Conservation (phyloP, 768 basidiomycete species). For the Leccinum broughii region DNA sequence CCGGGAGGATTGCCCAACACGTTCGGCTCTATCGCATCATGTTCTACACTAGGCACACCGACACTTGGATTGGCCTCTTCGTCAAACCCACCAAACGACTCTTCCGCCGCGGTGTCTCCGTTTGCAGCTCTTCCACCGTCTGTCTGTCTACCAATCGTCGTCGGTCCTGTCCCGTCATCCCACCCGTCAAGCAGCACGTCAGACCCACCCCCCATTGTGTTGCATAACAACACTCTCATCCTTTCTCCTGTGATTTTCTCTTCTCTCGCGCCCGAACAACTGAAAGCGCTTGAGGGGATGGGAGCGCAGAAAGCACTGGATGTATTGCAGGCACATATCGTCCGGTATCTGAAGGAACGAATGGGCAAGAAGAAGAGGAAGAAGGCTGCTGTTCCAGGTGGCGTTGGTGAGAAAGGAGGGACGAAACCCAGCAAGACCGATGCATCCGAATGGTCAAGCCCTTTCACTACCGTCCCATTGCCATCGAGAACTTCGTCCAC, state of each 20-base stretch:
- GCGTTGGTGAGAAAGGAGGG: conserved; percentile 41
- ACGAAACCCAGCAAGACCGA: conserved; percentile 40
- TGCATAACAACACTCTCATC: conserved; percentile 82
- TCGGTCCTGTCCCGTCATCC: conserved; percentile 69
- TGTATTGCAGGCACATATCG: conserved; percentile 82
- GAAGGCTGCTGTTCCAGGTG: conserved; percentile 35
- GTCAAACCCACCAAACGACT: conserved; percentile 16
- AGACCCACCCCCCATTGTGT: conserved; percentile 63
- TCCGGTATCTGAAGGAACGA: conserved; percentile 78
- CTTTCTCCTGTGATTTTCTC: conserved; percentile 86
- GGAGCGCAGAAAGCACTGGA: conserved; percentile 81
- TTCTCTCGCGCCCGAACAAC: conserved; percentile 68
- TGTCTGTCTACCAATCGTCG: conserved; percentile 74
- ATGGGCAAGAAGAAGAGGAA: conserved; percentile 44
- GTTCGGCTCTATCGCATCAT: conserved; percentile 1
- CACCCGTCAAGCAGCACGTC: conserved; percentile 49
- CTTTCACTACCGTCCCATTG: conserved; percentile 50
- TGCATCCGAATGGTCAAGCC: conserved; percentile 28
- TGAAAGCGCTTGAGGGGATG: conserved; percentile 74
- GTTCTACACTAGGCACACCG: conserved; percentile 11
- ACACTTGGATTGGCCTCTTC: conserved; percentile 12
- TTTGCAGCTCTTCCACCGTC: conserved; percentile 35
- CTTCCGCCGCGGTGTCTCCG: conserved; percentile 22
- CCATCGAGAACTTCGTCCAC: conserved; percentile 22
- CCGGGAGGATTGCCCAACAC: conserved; percentile 1